Percentiles rank a stretch among this genome's conserved stretches.
Conservation (phyloP, 2,329 filamentous ascomycete species). For the Alternaria viburni region DNA sequence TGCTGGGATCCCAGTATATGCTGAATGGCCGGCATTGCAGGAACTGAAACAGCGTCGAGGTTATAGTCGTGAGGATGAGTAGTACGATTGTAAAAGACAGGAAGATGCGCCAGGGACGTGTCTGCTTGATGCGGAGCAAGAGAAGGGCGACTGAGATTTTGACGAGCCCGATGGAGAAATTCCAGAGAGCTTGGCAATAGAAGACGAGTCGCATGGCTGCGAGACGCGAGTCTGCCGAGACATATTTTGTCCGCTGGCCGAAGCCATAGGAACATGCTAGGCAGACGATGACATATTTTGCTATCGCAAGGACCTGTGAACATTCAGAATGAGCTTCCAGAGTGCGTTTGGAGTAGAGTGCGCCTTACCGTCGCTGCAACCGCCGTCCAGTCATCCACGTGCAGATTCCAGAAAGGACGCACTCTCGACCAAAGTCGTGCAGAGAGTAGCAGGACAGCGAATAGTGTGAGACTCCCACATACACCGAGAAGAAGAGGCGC, state of each 20-base stretch:
- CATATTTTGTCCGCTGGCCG: constrained; percentile 29
- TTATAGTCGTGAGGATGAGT: constrained; percentile 19
- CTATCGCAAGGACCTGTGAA: constrained; percentile 26
- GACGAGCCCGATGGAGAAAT: constrained; percentile 33
- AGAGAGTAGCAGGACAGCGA: constrained; percentile 22
- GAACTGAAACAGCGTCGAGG: constrained; percentile 33
- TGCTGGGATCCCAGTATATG: constrained; percentile 33
- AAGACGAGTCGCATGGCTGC: constrained; percentile 30
- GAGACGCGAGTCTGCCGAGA: constrained; percentile 18
- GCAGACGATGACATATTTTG: constrained; percentile 25
- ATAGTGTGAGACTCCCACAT: constrained; percentile 22
- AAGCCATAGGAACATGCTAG: constrained; percentile 28
- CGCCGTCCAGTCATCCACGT: constrained; percentile 31
- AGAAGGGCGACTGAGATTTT: constrained; percentile 33
- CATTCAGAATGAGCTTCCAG: not conserved
- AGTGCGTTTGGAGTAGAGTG: not conserved
- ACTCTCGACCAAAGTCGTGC: constrained; percentile 30
- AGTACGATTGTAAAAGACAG: constrained; percentile 25
- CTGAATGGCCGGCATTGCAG: constrained; percentile 34
- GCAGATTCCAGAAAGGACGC: constrained; percentile 12
- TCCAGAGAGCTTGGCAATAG: constrained; percentile 34
- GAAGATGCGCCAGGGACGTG: constrained; percentile 27
- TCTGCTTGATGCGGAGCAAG: constrained; percentile 30
- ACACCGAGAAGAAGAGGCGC: constrained; percentile 33
- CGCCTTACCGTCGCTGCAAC: constrained; percentile 24